These are phyloP conservation scores for Kwoniella europaea DNA, from an alignment of 768 basidiomycete species.

Conservation along the genomic window DNA sequence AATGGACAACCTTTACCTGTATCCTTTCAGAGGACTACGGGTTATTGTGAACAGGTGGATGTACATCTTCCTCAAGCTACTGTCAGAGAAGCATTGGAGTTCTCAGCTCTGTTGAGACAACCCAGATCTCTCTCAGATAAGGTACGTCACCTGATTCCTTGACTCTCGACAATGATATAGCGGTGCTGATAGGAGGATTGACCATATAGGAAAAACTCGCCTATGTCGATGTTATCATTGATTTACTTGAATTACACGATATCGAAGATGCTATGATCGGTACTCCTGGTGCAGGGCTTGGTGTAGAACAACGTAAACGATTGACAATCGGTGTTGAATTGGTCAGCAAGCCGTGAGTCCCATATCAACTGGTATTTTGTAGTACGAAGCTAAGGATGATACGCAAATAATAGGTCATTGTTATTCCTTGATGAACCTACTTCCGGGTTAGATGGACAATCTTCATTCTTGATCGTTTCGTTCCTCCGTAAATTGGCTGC, in stretches of 20 bases:
- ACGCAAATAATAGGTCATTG: conserved; percentile 54
- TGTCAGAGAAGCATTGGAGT: conserved; percentile 60
- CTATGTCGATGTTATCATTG: conserved; percentile 59
- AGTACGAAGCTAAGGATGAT: neutral
- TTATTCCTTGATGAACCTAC: conserved; percentile 92
- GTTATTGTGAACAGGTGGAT: conserved; percentile 58
- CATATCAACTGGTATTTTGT: neutral
- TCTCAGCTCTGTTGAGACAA: conserved; percentile 60
- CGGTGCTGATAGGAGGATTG: neutral
- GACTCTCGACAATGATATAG: neutral
- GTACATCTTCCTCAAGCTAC: conserved; percentile 72
- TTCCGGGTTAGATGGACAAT: conserved; percentile 66
- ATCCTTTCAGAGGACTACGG: conserved; percentile 60
- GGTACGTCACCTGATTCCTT: neutral
- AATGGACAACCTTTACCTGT: conserved; percentile 58
- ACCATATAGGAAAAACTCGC: conserved; percentile 57
- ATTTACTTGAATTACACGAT: conserved; percentile 58
- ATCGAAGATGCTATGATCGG: conserved; percentile 81
- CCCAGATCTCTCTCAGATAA: conserved; percentile 42
- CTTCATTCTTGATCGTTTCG: conserved; percentile 60
- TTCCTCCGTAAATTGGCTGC: conserved; percentile 77
- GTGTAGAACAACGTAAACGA: conserved; percentile 53
- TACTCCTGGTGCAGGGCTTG: conserved; percentile 45
- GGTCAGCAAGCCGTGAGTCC: conserved; percentile 50
- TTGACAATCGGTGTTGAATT: conserved; percentile 55